Evolutionary conservation across 2,329 filamentous ascomycete genomes (phyloP).

Genomic region (Lecanoromycetidae sp.): DNA sequence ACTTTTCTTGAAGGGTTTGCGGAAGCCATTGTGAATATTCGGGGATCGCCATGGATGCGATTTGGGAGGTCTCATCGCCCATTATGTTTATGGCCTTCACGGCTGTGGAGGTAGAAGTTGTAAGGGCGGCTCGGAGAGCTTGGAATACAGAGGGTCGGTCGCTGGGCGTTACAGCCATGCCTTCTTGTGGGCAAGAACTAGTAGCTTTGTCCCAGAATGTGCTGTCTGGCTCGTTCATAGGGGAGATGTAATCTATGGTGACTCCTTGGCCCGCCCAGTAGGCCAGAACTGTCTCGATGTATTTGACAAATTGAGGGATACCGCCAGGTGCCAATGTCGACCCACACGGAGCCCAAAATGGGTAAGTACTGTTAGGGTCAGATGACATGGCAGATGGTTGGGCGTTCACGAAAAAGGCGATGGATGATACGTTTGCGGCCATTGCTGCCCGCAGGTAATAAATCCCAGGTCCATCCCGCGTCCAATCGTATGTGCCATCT

Average conservation of each 20-base stretch:
- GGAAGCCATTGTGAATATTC: slow-evolving; percentile 8
- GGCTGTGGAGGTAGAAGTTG: not conserved
- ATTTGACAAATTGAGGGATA: slow-evolving; percentile 1
- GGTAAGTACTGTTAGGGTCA: not conserved
- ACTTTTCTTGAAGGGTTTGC: not conserved
- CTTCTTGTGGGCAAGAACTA: slow-evolving; percentile 11
- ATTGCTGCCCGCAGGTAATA: slow-evolving; percentile 2
- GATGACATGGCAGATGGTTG: slow-evolving; percentile 1
- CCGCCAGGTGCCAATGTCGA: not conserved
- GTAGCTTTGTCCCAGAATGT: not conserved
- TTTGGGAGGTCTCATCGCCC: slow-evolving; percentile 13
- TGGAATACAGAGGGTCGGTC: not conserved
- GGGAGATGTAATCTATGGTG: slow-evolving; percentile 7
- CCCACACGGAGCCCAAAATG: slow-evolving; percentile 2
- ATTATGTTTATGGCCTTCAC: slow-evolving; percentile 9
- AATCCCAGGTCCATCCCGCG: slow-evolving; percentile 1
- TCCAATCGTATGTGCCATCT: slow-evolving; percentile 9
- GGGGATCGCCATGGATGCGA: slow-evolving; percentile 4
- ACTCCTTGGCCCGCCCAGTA: not conserved
- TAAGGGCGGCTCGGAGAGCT: not conserved
- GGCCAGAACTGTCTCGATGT: not conserved
- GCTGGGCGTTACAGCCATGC: slow-evolving; percentile 2
- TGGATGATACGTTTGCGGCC: slow-evolving; percentile 7
- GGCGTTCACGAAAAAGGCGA: slow-evolving; percentile 9
- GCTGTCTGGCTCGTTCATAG: slow-evolving; percentile 12